Percentiles rank a stretch among this genome's conserved stretches.
Conservation (phyloP, 768 basidiomycete species). For the Termitomyces heimii region DNA sequence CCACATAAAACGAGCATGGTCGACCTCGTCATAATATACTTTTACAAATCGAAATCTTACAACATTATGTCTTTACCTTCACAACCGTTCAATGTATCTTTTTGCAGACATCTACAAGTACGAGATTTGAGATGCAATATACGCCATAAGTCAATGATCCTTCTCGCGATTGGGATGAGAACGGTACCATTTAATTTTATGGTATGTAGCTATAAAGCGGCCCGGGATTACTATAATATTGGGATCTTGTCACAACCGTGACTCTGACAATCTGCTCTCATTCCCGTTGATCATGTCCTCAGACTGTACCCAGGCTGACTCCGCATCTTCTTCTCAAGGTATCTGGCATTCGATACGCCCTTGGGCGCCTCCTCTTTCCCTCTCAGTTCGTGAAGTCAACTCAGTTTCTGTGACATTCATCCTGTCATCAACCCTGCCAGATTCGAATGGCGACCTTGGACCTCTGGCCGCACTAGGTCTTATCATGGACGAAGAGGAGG, state of each 20-base stretch:
- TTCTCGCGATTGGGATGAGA: not conserved
- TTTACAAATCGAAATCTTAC: not conserved
- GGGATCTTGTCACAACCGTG: not conserved
- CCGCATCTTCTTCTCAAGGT: slow-evolving; percentile 16
- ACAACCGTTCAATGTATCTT: not conserved
- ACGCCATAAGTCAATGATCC: not conserved
- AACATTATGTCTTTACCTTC: not conserved
- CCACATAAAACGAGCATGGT: slow-evolving; percentile 9
- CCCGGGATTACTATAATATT: too few species aligned
- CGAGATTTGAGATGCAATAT: not conserved
- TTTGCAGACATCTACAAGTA: not conserved
- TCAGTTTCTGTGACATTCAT: slow-evolving; percentile 83
- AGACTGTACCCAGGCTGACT: slow-evolving; percentile 16
- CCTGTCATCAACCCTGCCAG: slow-evolving; percentile 49
- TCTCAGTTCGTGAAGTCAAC: slow-evolving; percentile 74
- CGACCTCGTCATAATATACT: slow-evolving; percentile 3
- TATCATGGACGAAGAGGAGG: slow-evolving; percentile 22
- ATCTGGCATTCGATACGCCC: slow-evolving; percentile 73
- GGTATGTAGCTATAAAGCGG: too few species aligned
- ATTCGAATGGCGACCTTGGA: slow-evolving; percentile 29
- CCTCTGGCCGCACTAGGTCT: slow-evolving; percentile 38
- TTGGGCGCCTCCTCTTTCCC: slow-evolving; percentile 66
- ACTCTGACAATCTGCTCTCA: not conserved
- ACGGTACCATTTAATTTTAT: not conserved
- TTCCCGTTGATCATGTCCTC: slow-evolving; percentile 18